Conservation (phyloP, 1,139 yeast genomes). For the Zygosaccharomyces sapae region DNA sequence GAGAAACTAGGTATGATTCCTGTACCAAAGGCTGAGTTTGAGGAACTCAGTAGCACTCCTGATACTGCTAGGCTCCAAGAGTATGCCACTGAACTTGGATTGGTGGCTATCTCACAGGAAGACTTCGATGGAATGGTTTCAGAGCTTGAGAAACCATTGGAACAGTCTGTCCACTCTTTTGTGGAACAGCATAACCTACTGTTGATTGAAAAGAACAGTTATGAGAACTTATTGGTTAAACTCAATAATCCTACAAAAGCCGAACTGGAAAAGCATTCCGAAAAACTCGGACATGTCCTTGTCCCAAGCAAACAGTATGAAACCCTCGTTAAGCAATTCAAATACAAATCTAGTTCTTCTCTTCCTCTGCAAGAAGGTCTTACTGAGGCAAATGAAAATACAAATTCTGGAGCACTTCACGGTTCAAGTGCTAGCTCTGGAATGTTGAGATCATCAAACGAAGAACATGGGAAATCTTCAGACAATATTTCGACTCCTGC, state of each 20-base stretch:
- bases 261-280: slow-evolving; percentile 32
- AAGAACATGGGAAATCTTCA: slow-evolving; percentile 35
- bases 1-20: slow-evolving; percentile 24
- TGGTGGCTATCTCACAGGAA: slow-evolving; percentile 18
- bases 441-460: slow-evolving; percentile 35
- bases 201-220: slow-evolving; percentile 29
- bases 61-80: slow-evolving; percentile 14
- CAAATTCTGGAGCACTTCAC: slow-evolving; percentile 28
- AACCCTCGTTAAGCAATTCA: slow-evolving; percentile 15
- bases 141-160: slow-evolving; percentile 32
- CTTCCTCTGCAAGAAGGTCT: slow-evolving; percentile 2
- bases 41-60: slow-evolving; percentile 24
- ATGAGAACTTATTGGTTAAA: slow-evolving; percentile 21
- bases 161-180: slow-evolving; percentile 24
- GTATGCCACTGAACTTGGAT: slow-evolving; percentile 22
- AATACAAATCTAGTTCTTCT: slow-evolving; percentile 17
- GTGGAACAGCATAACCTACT: slow-evolving; percentile 29
- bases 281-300: slow-evolving; percentile 28
- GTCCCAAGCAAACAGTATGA: slow-evolving; percentile 26
- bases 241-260: slow-evolving; percentile 22
- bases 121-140: slow-evolving; percentile 21
- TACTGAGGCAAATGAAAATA: slow-evolving; percentile 23
- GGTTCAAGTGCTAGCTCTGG: slow-evolving; percentile 37
- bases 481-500: slow-evolving; percentile 34
- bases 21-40: slow-evolving; percentile 29